These are phyloP conservation scores for Alternaria sp. DNA, from an alignment of 2,329 filamentous ascomycete genomes.

Conservation along the genomic window DNA sequence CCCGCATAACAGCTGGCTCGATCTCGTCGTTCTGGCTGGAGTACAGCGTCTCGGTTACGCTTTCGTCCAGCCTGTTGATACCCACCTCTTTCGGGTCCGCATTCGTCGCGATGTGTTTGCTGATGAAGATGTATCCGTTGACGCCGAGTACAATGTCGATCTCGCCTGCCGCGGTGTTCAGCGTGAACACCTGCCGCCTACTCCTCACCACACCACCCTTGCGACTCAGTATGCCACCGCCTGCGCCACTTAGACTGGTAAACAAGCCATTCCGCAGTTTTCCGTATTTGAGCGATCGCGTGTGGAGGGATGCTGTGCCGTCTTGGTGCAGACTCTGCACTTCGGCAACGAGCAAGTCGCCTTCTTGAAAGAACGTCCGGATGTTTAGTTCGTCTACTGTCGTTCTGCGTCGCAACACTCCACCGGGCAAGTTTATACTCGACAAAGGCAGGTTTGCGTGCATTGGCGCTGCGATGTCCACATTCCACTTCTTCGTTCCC, in stretches of 20 bases:
- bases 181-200: constrained; percentile 86
- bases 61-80: constrained; percentile 88
- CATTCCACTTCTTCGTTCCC: constrained; percentile 91
- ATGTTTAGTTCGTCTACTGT: constrained; percentile 98
- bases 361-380: constrained; percentile 94
- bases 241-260: constrained; percentile 78
- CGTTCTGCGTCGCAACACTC: constrained; percentile 87
- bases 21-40: constrained; percentile 94
- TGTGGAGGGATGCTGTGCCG: constrained; percentile 86
- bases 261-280: constrained; percentile 95
- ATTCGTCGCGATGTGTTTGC: constrained; percentile 73
- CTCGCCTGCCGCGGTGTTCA: constrained; percentile 63
- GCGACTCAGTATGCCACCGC: constrained; percentile 61
- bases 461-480: constrained; percentile 88
- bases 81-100: constrained; percentile 61
- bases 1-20: constrained; percentile 74
- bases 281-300: constrained; percentile 87
- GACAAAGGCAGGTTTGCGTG: constrained; percentile 84
- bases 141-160: constrained; percentile 91
- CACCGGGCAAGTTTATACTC: constrained; percentile 92
- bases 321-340: constrained; percentile 89
- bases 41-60: constrained; percentile 83
- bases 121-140: constrained; percentile 96
- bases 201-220: constrained; percentile 80
- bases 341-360: constrained; percentile 91